Evolutionary conservation across 2,329 filamentous ascomycete genomes (phyloP).

Genomic region (Pyrenochaeta sp.): DNA sequence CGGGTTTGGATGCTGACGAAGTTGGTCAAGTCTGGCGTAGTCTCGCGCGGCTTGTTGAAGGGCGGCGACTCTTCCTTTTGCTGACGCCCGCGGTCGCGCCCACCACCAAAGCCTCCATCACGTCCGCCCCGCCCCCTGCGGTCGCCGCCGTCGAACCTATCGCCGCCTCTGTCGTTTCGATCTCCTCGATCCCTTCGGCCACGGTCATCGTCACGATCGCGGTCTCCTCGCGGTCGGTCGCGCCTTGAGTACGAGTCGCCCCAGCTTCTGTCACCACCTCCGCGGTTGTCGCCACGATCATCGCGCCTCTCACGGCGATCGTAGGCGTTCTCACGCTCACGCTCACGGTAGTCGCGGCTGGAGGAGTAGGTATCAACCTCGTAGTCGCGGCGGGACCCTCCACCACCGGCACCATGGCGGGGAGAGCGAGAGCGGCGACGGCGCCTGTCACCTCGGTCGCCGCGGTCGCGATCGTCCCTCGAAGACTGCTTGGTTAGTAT

Average conservation of each 20-base stretch:
- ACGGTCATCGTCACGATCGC: slow-evolving; percentile 46
- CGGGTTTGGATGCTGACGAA: slow-evolving; percentile 82
- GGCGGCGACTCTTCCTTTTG: slow-evolving; percentile 79
- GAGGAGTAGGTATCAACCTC: slow-evolving; percentile 89
- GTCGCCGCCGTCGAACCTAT: slow-evolving; percentile 54
- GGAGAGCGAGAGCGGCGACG: slow-evolving; percentile 87
- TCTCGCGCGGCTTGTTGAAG: slow-evolving; percentile 86
- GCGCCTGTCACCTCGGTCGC: slow-evolving; percentile 49
- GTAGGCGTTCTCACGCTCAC: slow-evolving; percentile 93
- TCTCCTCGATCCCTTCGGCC: slow-evolving; percentile 44
- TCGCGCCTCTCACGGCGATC: slow-evolving; percentile 66
- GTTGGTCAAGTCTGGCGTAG: slow-evolving; percentile 92
- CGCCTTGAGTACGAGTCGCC: slow-evolving; percentile 59
- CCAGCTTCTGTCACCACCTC: slow-evolving; percentile 63
- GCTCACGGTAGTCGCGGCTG: slow-evolving; percentile 89
- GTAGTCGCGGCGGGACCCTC: slow-evolving; percentile 69
- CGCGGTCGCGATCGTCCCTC: slow-evolving; percentile 41
- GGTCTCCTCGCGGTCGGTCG: slow-evolving; percentile 43
- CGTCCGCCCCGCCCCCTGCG: slow-evolving; percentile 40
- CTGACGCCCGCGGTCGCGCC: slow-evolving; percentile 62
- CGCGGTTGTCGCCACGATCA: slow-evolving; percentile 56
- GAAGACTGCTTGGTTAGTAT: slow-evolving; percentile 43
- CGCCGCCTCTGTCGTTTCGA: slow-evolving; percentile 61
- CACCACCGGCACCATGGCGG: slow-evolving; percentile 65
- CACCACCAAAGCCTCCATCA: slow-evolving; percentile 42